Evolutionary conservation across 345 rosid genomes (phyloP).

Genomic region (Fremontodendron californicum): DNA sequence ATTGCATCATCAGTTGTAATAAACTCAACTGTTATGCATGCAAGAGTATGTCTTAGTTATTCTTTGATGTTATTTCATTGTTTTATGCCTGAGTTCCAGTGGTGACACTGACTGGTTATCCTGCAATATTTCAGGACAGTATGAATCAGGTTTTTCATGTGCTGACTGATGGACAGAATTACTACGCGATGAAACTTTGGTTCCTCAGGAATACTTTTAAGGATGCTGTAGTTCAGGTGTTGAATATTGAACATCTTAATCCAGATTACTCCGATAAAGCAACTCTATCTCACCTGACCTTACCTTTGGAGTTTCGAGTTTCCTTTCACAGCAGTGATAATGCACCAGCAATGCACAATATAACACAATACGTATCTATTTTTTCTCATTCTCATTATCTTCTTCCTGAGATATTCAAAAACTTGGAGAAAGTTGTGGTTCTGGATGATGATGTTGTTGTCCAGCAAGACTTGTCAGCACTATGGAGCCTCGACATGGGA

Average conservation of each 20-base stretch:
- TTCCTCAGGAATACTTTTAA: slow-evolving; percentile 60
- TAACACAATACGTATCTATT: slow-evolving; percentile 61
- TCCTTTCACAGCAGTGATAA: slow-evolving; percentile 41
- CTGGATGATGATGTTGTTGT: too few species aligned
- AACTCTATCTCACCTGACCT: too few species aligned
- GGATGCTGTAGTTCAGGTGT: too few species aligned
- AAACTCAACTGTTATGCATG: slow-evolving; percentile 55
- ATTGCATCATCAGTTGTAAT: too few species aligned
- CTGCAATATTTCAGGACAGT: slow-evolving; percentile 64
- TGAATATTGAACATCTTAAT: too few species aligned
- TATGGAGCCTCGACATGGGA: too few species aligned
- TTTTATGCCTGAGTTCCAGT: slow-evolving; percentile 7
- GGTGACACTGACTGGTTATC: slow-evolving; percentile 24
- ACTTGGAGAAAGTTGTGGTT: too few species aligned
- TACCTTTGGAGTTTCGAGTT: too few species aligned
- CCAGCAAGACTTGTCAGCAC: too few species aligned
- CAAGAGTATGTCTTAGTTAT: slow-evolving; percentile 44
- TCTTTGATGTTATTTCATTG: slow-evolving; percentile 11
- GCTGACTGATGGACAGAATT: slow-evolving; percentile 79
- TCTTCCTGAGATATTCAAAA: too few species aligned
- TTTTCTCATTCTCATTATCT: slow-evolving; percentile 76
- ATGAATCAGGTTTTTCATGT: slow-evolving; percentile 74
- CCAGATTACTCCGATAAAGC: too few species aligned
- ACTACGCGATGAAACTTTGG: slow-evolving; percentile 86
- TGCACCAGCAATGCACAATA: slow-evolving; percentile 34